A percentile compares a stretch with the other conserved stretches of the same genome.
phyloP scores from a whole-genome alignment of 129 eudicot species.

The Flaveria trinervia region DNA sequence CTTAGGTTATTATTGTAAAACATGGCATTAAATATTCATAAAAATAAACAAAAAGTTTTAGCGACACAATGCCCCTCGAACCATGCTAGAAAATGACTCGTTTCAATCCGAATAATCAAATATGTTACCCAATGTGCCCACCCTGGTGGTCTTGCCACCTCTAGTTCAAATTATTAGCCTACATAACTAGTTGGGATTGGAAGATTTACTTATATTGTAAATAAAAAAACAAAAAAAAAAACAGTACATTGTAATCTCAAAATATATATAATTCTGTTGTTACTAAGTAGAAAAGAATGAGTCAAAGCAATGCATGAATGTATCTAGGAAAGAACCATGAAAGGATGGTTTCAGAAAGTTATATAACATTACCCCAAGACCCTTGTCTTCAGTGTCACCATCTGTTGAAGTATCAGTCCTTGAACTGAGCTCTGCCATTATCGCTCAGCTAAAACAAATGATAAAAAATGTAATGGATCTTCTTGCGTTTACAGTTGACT shows the following conservation, averaged over 20 bases:
- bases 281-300: not conserved
- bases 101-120: not conserved
- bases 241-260: not conserved
- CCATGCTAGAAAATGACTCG: not conserved
- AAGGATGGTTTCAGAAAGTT: constrained; percentile 8
- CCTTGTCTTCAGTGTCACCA: constrained; percentile 64
- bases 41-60: not conserved
- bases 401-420: constrained; percentile 74
- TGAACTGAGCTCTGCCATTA: constrained; percentile 69
- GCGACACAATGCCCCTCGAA: not conserved
- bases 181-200: constrained; percentile 6
- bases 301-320: constrained; percentile 11
- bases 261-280: not conserved
- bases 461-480: constrained; percentile 7
- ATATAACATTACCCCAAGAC: constrained; percentile 35
- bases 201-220: not conserved
- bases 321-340: not conserved
- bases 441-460: constrained; percentile 33
- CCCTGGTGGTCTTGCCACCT: not conserved
- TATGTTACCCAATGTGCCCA: not conserved
- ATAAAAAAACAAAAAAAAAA: not conserved
- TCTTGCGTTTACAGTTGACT: constrained; percentile 31
- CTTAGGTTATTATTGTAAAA: not conserved
- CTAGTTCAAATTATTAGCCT: not conserved
- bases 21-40: not conserved